Evolutionary conservation across 2,329 filamentous ascomycete species (phyloP).

Genomic region (Pestalotiopsis sp.): DNA sequence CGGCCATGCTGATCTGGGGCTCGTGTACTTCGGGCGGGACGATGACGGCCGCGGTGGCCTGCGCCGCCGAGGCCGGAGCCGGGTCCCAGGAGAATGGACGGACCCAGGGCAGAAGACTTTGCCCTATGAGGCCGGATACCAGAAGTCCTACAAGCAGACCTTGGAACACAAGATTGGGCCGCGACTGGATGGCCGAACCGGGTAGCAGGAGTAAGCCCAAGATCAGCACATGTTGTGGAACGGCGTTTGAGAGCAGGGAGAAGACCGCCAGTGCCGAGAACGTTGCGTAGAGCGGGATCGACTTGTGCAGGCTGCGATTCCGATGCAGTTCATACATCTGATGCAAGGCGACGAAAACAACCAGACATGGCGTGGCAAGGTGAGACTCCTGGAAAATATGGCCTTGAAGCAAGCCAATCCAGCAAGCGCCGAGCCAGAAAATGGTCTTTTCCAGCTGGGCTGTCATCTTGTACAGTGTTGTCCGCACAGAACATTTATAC

Average conservation of each 20-base stretch:
- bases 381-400: slow-evolving; percentile 54
- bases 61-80: neutral
- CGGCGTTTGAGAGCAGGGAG: slow-evolving; percentile 54
- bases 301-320: slow-evolving; percentile 30
- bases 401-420: slow-evolving; percentile 74
- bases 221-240: slow-evolving; percentile 75
- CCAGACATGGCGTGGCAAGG: slow-evolving; percentile 49
- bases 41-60: neutral
- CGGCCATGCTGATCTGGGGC: slow-evolving; percentile 14
- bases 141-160: slow-evolving; percentile 75
- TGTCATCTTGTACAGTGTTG: slow-evolving; percentile 57
- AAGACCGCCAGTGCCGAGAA: slow-evolving; percentile 62
- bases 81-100: neutral
- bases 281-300: slow-evolving; percentile 64
- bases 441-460: slow-evolving; percentile 72
- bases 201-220: slow-evolving; percentile 71
- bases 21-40: slow-evolving; percentile 13
- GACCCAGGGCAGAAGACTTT: slow-evolving; percentile 8
- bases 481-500: slow-evolving; percentile 64
- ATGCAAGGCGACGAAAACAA: neutral
- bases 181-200: slow-evolving; percentile 71
- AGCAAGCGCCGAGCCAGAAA: slow-evolving; percentile 71
- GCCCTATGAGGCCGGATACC: slow-evolving; percentile 66
- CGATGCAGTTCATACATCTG: neutral
- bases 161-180: slow-evolving; percentile 70